Evolutionary conservation across 2,329 filamentous ascomycete species (phyloP).

Genomic region (Talaromyces atroroseus): DNA sequence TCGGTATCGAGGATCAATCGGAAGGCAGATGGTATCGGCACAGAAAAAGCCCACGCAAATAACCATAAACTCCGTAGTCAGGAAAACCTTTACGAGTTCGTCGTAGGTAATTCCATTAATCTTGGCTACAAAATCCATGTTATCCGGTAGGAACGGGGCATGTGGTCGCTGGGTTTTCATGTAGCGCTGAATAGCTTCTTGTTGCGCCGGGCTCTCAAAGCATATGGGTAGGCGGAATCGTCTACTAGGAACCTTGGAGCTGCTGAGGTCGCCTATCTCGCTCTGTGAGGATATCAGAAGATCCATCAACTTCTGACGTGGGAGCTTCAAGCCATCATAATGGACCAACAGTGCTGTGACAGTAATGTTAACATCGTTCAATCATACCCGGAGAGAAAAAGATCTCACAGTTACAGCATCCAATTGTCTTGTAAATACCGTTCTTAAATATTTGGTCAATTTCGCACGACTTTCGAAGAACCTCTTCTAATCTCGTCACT

Average conservation of each 20-base stretch:
- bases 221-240: constrained; percentile 43
- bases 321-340: constrained; percentile 40
- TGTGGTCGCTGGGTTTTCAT: constrained; percentile 56
- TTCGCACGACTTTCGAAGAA: neutral
- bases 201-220: constrained; percentile 34
- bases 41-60: constrained; percentile 54
- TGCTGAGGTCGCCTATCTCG: constrained; percentile 35
- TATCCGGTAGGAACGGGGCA: constrained; percentile 59
- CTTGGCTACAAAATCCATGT: constrained; percentile 53
- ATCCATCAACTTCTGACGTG: constrained; percentile 33
- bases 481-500: constrained; percentile 32
- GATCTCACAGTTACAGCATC: neutral
- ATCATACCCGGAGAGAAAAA: too few relatives aligned
- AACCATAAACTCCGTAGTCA: constrained; percentile 47
- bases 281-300: constrained; percentile 35
- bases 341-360: constrained; percentile 38
- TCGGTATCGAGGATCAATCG: constrained; percentile 50
- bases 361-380: neutral
- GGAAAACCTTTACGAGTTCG: constrained; percentile 48
- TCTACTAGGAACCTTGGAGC: constrained; percentile 39
- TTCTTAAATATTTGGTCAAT: neutral
- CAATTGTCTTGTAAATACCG: neutral
- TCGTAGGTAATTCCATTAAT: constrained; percentile 49
- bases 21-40: constrained; percentile 48
- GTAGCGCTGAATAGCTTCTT: constrained; percentile 55